Evolutionary conservation across 192 early-diverging fungal genomes (phyloP).

Genomic region (Backusella macrospora): DNA sequence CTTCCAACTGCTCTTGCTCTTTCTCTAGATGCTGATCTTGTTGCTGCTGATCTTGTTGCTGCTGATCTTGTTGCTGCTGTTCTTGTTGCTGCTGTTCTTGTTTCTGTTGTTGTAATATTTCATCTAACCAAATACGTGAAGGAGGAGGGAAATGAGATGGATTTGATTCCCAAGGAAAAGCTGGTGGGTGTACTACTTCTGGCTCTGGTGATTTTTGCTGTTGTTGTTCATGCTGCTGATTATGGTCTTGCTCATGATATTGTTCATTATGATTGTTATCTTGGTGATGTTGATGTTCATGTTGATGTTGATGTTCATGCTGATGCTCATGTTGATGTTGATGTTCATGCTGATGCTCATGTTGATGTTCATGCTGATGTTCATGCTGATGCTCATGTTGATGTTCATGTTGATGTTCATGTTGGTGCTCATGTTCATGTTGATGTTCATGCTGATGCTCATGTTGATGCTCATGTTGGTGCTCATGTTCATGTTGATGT

Average conservation of each 20-base stretch:
- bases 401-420: neutral
- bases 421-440: neutral
- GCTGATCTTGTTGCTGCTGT: neutral
- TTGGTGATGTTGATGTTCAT: neutral
- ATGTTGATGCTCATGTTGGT: neutral
- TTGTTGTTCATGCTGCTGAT: neutral
- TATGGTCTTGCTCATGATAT: neutral
- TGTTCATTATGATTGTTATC: neutral
- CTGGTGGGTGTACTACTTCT: neutral
- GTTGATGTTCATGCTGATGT: neutral
- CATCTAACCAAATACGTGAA: neutral
- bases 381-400: neutral
- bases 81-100: neutral
- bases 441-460: neutral
- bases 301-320: neutral
- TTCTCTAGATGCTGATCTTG: neutral
- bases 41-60: neutral
- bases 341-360: neutral
- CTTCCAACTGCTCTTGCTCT: neutral
- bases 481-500: neutral
- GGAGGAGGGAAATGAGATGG: neutral
- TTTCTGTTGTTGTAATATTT: neutral
- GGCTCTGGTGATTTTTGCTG: neutral
- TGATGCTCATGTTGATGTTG: neutral
- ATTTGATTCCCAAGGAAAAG: neutral